Evolutionary conservation across 2,329 filamentous ascomycete species (phyloP).

Genomic region (Paradendryphiella salina): DNA sequence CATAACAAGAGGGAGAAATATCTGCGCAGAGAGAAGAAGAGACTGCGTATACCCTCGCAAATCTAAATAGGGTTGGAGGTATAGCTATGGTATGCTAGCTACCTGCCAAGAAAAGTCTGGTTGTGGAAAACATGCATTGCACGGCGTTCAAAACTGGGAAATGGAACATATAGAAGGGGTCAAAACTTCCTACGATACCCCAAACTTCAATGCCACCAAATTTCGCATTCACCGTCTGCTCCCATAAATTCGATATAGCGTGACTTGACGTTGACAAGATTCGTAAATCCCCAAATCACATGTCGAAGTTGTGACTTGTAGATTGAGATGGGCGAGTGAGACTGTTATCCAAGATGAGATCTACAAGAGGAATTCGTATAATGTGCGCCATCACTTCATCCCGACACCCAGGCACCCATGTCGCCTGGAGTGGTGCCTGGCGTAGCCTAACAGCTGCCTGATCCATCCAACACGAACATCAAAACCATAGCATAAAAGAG

Average conservation of each 20-base stretch:
- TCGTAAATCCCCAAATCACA: background rate
- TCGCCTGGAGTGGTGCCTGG: conserved; percentile 33
- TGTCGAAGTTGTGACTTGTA: background rate
- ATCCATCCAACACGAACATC: conserved; percentile 29
- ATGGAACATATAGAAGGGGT: conserved; percentile 31
- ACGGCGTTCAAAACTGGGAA: conserved; percentile 35
- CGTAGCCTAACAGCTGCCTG: conserved; percentile 44
- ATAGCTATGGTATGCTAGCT: too few relatives aligned
- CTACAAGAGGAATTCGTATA: too few relatives aligned
- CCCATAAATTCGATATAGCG: too few relatives aligned
- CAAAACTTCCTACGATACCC: conserved; percentile 42
- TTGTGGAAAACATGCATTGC: conserved; percentile 31
- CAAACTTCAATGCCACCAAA: conserved; percentile 11
- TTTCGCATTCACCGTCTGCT: background rate
- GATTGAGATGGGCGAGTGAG: background rate
- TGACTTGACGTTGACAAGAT: too few relatives aligned
- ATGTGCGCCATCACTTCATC: background rate
- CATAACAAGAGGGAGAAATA: too few relatives aligned
- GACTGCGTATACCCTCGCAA: too few relatives aligned
- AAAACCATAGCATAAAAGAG: conserved; percentile 31
- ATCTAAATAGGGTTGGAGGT: too few relatives aligned
- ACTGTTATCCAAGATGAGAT: too few relatives aligned
- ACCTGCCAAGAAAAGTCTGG: background rate
- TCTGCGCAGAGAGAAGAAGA: background rate
- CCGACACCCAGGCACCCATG: conserved; percentile 6